Base-by-base conservation (phyloP, 441 rosid species). In the Hypseocharis bilobata region DNA sequence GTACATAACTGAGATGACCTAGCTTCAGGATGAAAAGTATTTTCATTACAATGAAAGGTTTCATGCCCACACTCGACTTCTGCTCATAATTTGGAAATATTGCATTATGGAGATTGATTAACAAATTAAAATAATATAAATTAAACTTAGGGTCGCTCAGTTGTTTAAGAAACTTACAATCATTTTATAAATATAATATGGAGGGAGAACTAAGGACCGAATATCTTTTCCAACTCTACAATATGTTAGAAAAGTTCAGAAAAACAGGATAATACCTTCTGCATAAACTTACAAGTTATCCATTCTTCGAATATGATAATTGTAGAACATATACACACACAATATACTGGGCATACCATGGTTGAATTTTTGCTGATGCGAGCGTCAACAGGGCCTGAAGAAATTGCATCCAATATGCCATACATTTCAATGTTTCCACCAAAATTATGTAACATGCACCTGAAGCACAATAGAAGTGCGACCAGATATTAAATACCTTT, bases 351-450 rank as follows among this genome's bases (percentile, higher is more conserved):
- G 38, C 70, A 38, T 87, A 93, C 99, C 97, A 93, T 93, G 62
- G 89, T 88, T 73, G 96, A 91, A 72, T 87, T 91, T 70, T 84
- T 57, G 73, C 96, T 88, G 69, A 60, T 64, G 65, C 73, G 91
- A 67, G 97, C 97, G 72, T 87, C 96, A 65, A 91, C 71, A 0
- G 99, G 97, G 74, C 97, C 96, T 20, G 87, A 83, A 76, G 97
- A 77, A 74, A 93, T 76, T 67, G 96, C 60, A 70, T 93, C 99
- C 73, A 93, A 74, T 69, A 66, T 36, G 68, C 97, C 99, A 60
- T 91, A 93, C 89, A 86, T 91, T 83, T 93, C 97, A 72, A 93
- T 83, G 74, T 93, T 93, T 73, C 96, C 96, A 28, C 97, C 97
- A 83, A 91, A 91, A 71, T 93, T 93, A 76, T 89, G 97, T 81